Base-by-base conservation (phyloP, 345 rosid species). In the Brassica nigra region DNA sequence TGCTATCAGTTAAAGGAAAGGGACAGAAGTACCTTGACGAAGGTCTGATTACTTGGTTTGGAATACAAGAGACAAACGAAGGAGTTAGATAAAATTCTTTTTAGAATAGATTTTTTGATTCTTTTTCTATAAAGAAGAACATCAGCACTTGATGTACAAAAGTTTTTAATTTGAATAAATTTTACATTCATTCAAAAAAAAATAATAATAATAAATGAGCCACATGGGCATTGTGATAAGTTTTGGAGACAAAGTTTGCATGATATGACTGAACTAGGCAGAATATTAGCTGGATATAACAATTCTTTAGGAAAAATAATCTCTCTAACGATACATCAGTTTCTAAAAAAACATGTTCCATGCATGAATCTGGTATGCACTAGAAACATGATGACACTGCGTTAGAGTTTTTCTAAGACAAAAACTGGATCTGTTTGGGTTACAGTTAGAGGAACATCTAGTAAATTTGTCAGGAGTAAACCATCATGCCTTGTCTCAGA, bases 221-320 rank as follows among this genome's bases (percentile, higher is more conserved):
- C 81, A 80, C 83, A 80, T 80, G 83, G 71, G 71, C 4, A 8
- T 80, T 80, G 83, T 52, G 83, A 80, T 80, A 70, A 37, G 76
- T 63, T 75, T 80, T 62, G 59, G 79, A 62, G 83, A 80, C 83
- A 80, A 54, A 75, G 16, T 6, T 74, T 74, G 61, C 71, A 80
- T 80, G 66, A 23, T 23, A 23, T 23, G 27, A 23, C 27, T 23
- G 27, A 23, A 23, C 27, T 23, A 23, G 27, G 27, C 27, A 23
- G 27, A 23, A 23, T 23, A 23, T 23, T 23, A 23, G 27, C 27
- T 23, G 27, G 27, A 23, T 23, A 23, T 23, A 23, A 23, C 27
- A 23, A 23, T 23, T 23, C 27, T 23, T 23, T 23, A 1, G 27
- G 27, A 23, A 23, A 23, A 23, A 23, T 23, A 80, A 79, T 78